phyloP scores from a whole-genome alignment of 1,284 basidiomycete species.

The Leccinum pachyderme region DNA sequence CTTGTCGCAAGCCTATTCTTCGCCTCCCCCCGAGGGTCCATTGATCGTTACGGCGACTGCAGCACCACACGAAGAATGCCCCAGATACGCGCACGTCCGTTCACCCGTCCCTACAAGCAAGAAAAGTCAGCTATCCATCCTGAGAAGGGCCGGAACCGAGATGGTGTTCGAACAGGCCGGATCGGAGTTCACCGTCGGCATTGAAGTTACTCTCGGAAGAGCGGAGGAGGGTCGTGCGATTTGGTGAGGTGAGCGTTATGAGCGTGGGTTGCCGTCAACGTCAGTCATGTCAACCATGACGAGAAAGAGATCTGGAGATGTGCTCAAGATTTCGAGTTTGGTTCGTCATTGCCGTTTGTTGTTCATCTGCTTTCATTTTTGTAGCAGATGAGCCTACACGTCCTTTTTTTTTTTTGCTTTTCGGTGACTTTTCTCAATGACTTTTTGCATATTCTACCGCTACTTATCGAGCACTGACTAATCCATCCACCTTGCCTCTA shows the following conservation, averaged over 20 bases:
- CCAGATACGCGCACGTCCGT: slow-evolving; percentile 28
- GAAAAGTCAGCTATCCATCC: slow-evolving; percentile 15
- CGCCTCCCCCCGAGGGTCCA: slow-evolving; percentile 31
- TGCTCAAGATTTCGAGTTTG: slow-evolving; percentile 9
- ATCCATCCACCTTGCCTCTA: slow-evolving; percentile 10
- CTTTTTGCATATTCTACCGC: not conserved
- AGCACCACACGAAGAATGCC: slow-evolving; percentile 24
- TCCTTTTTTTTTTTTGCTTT: not conserved
- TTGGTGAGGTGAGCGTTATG: slow-evolving; percentile 22
- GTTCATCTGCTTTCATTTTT: slow-evolving; percentile 14
- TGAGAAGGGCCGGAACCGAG: slow-evolving; percentile 19
- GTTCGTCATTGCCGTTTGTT: slow-evolving; percentile 14
- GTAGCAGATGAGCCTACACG: slow-evolving; percentile 11
- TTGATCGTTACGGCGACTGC: slow-evolving; percentile 19
- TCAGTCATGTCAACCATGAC: not conserved
- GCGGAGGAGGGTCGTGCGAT: slow-evolving; percentile 33
- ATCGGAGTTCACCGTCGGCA: slow-evolving; percentile 30
- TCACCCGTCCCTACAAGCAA: slow-evolving; percentile 9
- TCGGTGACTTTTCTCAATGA: slow-evolving; percentile 1
- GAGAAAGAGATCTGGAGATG: slow-evolving; percentile 6
- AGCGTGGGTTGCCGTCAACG: not conserved
- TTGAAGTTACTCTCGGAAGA: slow-evolving; percentile 34
- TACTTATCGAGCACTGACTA: slow-evolving; percentile 12
- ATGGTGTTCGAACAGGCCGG: slow-evolving; percentile 30
- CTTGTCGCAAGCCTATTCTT: slow-evolving; percentile 30